phyloP scores from a whole-genome alignment of 2,329 filamentous ascomycete genomes.

The Ceratocystis papillata region DNA sequence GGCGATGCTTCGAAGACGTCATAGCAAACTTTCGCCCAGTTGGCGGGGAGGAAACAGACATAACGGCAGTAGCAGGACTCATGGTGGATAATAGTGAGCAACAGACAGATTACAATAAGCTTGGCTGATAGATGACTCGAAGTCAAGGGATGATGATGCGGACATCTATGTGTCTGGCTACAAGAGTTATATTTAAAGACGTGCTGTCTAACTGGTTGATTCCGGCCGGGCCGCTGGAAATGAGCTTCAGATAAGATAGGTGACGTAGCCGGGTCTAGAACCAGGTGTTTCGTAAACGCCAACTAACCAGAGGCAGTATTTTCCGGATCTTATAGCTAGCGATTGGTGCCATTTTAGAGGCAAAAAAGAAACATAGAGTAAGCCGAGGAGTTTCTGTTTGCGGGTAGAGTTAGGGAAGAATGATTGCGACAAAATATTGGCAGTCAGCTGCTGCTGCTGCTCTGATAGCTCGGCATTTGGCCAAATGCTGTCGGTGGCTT shows the following conservation, averaged over 20 bases:
- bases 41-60: neutral
- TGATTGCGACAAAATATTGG: neutral
- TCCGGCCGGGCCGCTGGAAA: neutral
- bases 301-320: neutral
- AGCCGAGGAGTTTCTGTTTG: neutral
- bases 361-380: neutral
- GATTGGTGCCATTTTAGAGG: neutral
- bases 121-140: slow-evolving; percentile 2
- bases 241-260: neutral
- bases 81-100: neutral
- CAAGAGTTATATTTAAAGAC: neutral
- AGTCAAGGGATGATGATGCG: neutral
- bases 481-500: neutral
- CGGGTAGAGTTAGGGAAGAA: neutral
- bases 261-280: neutral
- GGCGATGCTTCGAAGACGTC: slow-evolving; percentile 38
- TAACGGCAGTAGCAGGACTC: slow-evolving; percentile 2
- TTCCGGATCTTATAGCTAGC: neutral
- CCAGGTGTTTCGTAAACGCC: neutral
- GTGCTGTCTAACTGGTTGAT: neutral
- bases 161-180: neutral
- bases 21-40: slow-evolving; percentile 35
- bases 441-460: no score
- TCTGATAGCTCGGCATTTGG: neutral
- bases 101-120: slow-evolving; percentile 7